phyloP scores from a whole-genome alignment of 1,139 yeast genomes.

The Scheffersomyces illinoinensis region DNA sequence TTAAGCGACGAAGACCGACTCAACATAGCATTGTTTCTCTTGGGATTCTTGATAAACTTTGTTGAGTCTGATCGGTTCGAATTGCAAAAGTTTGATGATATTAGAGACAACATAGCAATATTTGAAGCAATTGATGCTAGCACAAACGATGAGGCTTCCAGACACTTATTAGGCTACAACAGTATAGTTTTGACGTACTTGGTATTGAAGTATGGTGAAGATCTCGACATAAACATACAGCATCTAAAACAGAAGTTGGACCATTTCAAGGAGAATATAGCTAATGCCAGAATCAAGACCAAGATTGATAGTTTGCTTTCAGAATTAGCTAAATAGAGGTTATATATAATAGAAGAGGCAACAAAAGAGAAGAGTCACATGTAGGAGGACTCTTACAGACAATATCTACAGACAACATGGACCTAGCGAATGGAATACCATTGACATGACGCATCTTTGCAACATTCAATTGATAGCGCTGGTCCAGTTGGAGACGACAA shows the following conservation, averaged over 20 bases:
- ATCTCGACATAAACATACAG: not conserved
- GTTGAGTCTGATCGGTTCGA: slow-evolving; percentile 2
- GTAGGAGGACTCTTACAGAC: not conserved
- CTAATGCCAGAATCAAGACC: slow-evolving; percentile 4
- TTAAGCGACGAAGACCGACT: not conserved
- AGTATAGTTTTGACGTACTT: slow-evolving; percentile 12
- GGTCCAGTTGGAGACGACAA: not conserved
- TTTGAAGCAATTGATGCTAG: slow-evolving; percentile 1
- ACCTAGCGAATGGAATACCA: not conserved
- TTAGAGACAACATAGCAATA: slow-evolving; percentile 3
- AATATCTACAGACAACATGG: not conserved
- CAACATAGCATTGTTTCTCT: slow-evolving; percentile 8
- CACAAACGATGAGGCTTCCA: slow-evolving; percentile 3
- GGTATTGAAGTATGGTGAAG: slow-evolving; percentile 1
- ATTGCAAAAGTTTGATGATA: not conserved
- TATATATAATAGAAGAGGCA: not conserved
- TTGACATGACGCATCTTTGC: not conserved
- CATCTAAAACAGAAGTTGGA: slow-evolving; percentile 1
- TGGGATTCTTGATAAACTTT: slow-evolving; percentile 7
- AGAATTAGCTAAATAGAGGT: not conserved
- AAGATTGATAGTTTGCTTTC: slow-evolving; percentile 2
- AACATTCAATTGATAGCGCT: not conserved
- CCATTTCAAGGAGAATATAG: slow-evolving; percentile 4
- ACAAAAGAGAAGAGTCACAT: too few relatives aligned
- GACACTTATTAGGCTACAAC: slow-evolving; percentile 16